Evolutionary conservation across 2,329 filamentous ascomycete species (phyloP).

Genomic region (Microsporum canis): DNA sequence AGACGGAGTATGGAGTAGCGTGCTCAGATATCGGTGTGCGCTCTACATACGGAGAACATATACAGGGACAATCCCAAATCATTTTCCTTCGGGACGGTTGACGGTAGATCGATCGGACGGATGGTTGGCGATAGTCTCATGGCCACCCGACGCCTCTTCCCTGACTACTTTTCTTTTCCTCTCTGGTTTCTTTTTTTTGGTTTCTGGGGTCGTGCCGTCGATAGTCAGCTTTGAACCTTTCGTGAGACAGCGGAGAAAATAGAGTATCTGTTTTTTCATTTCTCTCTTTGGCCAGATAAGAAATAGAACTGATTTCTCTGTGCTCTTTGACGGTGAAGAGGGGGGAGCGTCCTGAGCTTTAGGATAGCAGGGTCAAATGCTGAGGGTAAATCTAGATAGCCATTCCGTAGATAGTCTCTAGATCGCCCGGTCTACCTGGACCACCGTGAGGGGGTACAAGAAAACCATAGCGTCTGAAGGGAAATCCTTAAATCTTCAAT

Average conservation of each 20-base stretch:
- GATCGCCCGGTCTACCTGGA: neutral
- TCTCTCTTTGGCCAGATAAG: neutral
- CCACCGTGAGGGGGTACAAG: neutral
- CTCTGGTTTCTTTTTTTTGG: neutral
- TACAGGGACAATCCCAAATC: neutral
- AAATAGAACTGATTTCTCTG: neutral
- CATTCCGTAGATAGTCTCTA: neutral
- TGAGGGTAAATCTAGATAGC: no score
- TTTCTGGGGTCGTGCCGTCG: neutral
- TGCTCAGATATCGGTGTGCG: neutral
- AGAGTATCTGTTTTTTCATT: neutral
- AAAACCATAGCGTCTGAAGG: neutral
- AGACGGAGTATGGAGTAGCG: neutral
- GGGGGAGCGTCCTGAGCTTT: no score
- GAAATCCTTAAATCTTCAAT: neutral
- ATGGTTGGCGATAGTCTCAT: neutral
- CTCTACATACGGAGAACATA: no score
- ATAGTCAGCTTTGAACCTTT: neutral
- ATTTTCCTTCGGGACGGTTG: neutral
- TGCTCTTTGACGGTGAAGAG: neutral
- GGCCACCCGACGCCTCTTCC: constrained; percentile 2
- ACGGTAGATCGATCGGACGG: neutral
- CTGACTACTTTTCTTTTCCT: neutral
- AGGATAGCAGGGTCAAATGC: no score
- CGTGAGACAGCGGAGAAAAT: neutral